Percentiles rank a stretch among this genome's conserved stretches.
These are phyloP conservation scores for Podila verticillata DNA, from an alignment of 192 early-diverging fungal species.

Conservation along the genomic window DNA sequence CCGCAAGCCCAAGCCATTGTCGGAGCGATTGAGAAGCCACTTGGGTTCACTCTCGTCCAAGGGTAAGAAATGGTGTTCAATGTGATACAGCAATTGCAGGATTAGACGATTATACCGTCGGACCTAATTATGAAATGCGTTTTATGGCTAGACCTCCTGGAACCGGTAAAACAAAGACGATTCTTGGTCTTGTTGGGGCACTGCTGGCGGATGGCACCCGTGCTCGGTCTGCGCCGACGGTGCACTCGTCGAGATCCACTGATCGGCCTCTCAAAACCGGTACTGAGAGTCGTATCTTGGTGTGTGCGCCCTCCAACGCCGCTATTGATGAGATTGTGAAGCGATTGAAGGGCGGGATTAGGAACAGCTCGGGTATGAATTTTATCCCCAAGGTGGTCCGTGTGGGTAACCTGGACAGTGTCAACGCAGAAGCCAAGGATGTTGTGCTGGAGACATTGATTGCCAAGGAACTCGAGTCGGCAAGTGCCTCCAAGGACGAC, in stretches of 20 bases:
- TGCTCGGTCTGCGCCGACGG: constrained; percentile 2
- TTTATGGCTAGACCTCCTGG: constrained; percentile 58
- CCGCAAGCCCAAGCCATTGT: constrained; percentile 91
- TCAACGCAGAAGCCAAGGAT: constrained; percentile 78
- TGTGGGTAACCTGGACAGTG: constrained; percentile 77
- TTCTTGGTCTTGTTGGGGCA: constrained; percentile 83
- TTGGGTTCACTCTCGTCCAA: constrained; percentile 92
- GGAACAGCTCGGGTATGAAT: constrained; percentile 61
- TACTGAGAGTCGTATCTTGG: constrained; percentile 72
- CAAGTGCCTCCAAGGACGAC: constrained; percentile 40
- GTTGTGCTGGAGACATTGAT: constrained; percentile 77
- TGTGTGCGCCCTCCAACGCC: constrained; percentile 97
- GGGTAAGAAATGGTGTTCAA: constrained; percentile 54
- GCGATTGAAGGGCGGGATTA: constrained; percentile 82
- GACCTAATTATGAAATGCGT: not conserved
- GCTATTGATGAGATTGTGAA: constrained; percentile 96
- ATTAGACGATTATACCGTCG: too few relatives aligned
- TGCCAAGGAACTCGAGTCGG: constrained; percentile 65
- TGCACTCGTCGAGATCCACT: constrained; percentile 10
- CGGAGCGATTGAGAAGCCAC: constrained; percentile 64
- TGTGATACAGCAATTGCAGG: too few relatives aligned
- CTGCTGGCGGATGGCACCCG: constrained; percentile 56
- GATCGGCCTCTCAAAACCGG: constrained; percentile 23
- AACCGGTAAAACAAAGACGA: constrained; percentile 84
- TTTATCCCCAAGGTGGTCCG: constrained; percentile 82